Evolutionary conservation across 371 early-diverging fungal genomes (phyloP).

Genomic region (Lichtheimia hyalospora): DNA sequence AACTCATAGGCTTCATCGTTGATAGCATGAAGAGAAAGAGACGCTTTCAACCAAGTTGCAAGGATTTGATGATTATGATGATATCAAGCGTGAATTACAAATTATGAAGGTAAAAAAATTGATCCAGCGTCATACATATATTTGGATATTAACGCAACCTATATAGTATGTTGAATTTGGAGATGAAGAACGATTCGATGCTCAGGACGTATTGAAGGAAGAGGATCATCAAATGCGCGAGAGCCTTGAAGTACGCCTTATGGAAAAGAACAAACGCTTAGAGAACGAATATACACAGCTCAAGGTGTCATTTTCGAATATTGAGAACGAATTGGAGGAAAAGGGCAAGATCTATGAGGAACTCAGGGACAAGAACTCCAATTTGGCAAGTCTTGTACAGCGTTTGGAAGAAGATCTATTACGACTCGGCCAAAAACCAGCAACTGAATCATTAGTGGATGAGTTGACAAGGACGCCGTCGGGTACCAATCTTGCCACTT

Average conservation of each 20-base stretch:
- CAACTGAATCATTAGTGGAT: slow-evolving; percentile 10
- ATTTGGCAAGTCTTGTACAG: slow-evolving; percentile 61
- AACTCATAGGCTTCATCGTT: slow-evolving; percentile 1
- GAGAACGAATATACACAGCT: slow-evolving; percentile 74
- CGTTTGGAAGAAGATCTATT: slow-evolving; percentile 76
- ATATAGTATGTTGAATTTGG: slow-evolving; percentile 51
- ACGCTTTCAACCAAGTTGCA: slow-evolving; percentile 48
- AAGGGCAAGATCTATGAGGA: slow-evolving; percentile 25
- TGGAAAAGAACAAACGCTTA: slow-evolving; percentile 82
- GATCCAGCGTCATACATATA: not conserved
- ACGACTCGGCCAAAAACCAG: slow-evolving; percentile 38
- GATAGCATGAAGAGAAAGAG: slow-evolving; percentile 42
- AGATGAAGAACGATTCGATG: slow-evolving; percentile 39
- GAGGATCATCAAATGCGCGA: slow-evolving; percentile 21
- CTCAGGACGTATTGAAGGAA: slow-evolving; percentile 37
- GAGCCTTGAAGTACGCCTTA: slow-evolving; percentile 71
- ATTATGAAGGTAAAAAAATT: slow-evolving; percentile 71
- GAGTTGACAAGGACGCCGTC: slow-evolving; percentile 22
- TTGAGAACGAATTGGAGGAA: slow-evolving; percentile 34
- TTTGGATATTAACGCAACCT: not conserved
- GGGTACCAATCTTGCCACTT: slow-evolving; percentile 8
- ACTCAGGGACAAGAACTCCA: slow-evolving; percentile 34
- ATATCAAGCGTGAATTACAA: slow-evolving; percentile 83
- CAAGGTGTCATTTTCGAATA: slow-evolving; percentile 53
- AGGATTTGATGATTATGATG: slow-evolving; percentile 75